Evolutionary conservation across 2,329 filamentous ascomycete genomes (phyloP).

Genomic region (Fusarium sp.): DNA sequence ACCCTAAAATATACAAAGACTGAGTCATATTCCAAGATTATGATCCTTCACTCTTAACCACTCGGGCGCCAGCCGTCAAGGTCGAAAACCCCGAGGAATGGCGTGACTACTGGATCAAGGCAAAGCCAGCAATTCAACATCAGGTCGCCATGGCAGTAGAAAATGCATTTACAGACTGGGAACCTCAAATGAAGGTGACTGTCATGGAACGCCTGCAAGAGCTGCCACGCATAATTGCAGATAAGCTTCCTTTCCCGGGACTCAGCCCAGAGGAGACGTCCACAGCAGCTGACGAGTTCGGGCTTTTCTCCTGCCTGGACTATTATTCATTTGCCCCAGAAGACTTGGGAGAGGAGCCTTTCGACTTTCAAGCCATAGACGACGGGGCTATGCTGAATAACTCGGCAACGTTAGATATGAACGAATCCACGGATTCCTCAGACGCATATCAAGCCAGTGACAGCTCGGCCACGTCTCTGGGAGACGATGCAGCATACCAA

Average conservation of each 20-base stretch:
- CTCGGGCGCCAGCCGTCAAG: background rate
- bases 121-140: constrained; percentile 9
- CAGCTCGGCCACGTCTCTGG: constrained; percentile 27
- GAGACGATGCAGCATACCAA: constrained; percentile 21
- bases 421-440: constrained; percentile 21
- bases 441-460: constrained; percentile 13
- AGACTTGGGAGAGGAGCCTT: background rate
- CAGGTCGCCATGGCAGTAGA: constrained; percentile 11
- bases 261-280: constrained; percentile 26
- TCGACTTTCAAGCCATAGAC: background rate
- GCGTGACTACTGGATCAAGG: constrained; percentile 18
- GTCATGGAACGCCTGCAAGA: constrained; percentile 18
- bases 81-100: background rate
- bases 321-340: background rate
- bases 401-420: background rate
- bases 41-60: background rate
- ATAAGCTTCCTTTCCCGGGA: constrained; percentile 13
- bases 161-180: constrained; percentile 2
- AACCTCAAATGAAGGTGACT: constrained; percentile 6
- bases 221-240: constrained; percentile 7
- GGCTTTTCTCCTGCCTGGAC: constrained; percentile 1
- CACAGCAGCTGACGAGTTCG: background rate
- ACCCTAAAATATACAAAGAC: background rate
- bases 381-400: background rate
- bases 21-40: constrained; percentile 7